Conservation (phyloP, 352 stramenopile genomes). For the Aphanomyces euteiches region DNA sequence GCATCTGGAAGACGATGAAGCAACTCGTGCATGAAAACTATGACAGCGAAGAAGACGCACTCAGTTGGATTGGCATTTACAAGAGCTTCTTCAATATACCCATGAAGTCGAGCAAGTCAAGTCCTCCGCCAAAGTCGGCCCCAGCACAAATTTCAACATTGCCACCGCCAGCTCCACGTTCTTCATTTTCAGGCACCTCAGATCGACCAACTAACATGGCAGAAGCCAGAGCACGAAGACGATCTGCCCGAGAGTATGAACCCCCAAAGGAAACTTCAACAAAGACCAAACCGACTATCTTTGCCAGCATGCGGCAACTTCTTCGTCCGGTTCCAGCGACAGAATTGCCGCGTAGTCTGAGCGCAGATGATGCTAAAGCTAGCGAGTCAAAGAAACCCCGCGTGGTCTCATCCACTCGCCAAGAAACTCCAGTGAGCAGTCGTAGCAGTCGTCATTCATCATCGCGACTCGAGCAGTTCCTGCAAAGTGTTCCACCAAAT, state of each 20-base stretch:
- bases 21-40: not conserved
- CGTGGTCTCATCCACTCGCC: not conserved
- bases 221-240: too few species aligned
- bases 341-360: not conserved
- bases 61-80: slow-evolving; percentile 17
- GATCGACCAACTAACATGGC: too few species aligned
- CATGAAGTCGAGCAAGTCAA: too few species aligned
- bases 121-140: too few species aligned
- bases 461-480: slow-evolving; percentile 6
- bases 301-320: not conserved
- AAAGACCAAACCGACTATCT: not conserved
- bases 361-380: not conserved
- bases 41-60: not conserved
- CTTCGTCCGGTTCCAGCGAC: not conserved
- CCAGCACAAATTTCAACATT: too few species aligned
- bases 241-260: too few species aligned
- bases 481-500: slow-evolving; percentile 9
- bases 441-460: not conserved
- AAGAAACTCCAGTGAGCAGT: too few species aligned
- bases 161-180: too few species aligned
- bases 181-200: too few species aligned
- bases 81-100: not conserved
- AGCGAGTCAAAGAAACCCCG: not conserved
- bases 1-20: not conserved
- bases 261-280: too few species aligned